A percentile compares a stretch with the other conserved stretches of the same genome.
Conservation (phyloP, 1,284 basidiomycete genomes). For the Sporisorium graminicola region DNA sequence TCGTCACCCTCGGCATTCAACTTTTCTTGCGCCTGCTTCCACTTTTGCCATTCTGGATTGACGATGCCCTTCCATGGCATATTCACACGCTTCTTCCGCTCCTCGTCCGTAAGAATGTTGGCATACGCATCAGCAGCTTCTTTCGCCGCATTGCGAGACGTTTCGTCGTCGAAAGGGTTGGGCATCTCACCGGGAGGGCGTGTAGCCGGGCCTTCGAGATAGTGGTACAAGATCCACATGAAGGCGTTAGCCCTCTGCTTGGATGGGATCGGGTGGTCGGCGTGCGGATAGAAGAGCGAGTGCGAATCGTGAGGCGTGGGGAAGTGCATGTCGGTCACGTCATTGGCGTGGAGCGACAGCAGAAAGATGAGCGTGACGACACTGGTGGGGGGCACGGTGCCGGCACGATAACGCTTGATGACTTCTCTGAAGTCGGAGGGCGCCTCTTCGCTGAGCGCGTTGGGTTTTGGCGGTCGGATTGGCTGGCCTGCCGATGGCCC, state of each 20-base stretch:
- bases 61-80: constrained; percentile 57
- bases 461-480: constrained; percentile 38
- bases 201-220: constrained; percentile 63
- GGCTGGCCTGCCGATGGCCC: constrained; percentile 53
- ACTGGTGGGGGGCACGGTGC: constrained; percentile 57
- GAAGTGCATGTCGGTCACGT: constrained; percentile 62
- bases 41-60: constrained; percentile 57
- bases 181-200: constrained; percentile 50
- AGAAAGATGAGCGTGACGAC: constrained; percentile 67
- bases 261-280: constrained; percentile 55
- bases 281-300: constrained; percentile 66
- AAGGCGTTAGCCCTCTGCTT: constrained; percentile 61
- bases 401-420: constrained; percentile 53
- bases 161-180: constrained; percentile 65
- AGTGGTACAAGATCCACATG: constrained; percentile 68
- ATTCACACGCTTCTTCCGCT: constrained; percentile 41
- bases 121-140: constrained; percentile 51
- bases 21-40: constrained; percentile 49
- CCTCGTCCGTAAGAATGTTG: constrained; percentile 35
- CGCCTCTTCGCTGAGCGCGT: constrained; percentile 59
- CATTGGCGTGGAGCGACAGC: constrained; percentile 55
- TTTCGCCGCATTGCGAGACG: constrained; percentile 26
- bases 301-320: constrained; percentile 59
- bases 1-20: constrained; percentile 16
- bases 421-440: constrained; percentile 60